phyloP scores from a whole-genome alignment of 257 asterid genomes.

The Orobanche coerulescens region DNA sequence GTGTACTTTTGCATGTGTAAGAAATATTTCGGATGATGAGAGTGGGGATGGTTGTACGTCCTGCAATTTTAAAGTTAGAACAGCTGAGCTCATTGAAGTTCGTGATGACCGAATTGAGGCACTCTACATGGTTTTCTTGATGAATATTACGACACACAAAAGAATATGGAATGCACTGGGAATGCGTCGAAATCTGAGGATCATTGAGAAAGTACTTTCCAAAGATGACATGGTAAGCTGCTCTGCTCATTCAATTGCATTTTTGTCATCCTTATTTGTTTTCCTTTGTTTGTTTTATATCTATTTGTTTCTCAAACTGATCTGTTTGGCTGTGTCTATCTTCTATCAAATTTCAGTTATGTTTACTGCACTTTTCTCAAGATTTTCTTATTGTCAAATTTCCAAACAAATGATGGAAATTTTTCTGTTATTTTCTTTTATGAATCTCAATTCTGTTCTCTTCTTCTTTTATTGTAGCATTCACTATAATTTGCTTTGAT shows the following conservation, averaged over 20 bases:
- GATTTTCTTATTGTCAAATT: neutral
- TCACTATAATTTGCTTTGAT: neutral
- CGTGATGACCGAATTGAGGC: neutral
- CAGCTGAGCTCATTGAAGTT: conserved; percentile 9
- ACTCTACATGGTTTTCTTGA: conserved; percentile 35
- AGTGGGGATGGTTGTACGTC: conserved; percentile 9
- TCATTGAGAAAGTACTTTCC: conserved; percentile 31
- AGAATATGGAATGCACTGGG: conserved; percentile 44
- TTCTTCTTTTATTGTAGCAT: neutral
- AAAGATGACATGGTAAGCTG: conserved; percentile 29
- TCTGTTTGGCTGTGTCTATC: no score
- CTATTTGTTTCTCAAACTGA: no score
- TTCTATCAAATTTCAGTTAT: no score
- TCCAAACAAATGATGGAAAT: neutral
- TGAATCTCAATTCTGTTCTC: neutral
- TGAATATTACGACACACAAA: conserved; percentile 27
- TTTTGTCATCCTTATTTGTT: no score
- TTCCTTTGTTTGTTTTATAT: no score
- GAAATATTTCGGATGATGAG: conserved; percentile 18
- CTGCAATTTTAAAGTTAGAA: conserved; percentile 23
- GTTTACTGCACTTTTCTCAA: neutral
- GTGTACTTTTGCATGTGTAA: conserved; percentile 40
- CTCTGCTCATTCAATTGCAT: no score
- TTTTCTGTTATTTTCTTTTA: no score
- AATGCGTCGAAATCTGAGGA: conserved; percentile 28